Evolutionary conservation across 2,329 filamentous ascomycete genomes (phyloP).

Genomic region (Clonostachys solani): DNA sequence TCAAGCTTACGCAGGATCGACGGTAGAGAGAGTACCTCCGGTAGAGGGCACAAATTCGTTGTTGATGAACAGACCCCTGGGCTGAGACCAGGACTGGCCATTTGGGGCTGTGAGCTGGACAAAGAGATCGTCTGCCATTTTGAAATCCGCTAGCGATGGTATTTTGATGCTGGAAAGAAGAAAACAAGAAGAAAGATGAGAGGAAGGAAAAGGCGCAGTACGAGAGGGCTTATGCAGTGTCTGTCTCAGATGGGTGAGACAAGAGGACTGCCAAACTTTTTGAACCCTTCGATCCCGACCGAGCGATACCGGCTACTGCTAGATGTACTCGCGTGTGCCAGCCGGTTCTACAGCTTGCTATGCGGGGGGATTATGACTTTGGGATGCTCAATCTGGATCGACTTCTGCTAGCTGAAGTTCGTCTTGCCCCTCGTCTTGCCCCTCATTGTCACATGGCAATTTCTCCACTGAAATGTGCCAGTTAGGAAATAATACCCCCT

Average conservation of each 20-base stretch:
- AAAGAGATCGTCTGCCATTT: not conserved
- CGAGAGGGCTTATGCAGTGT: not conserved
- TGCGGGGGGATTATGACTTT: too few relatives aligned
- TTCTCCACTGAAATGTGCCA: too few relatives aligned
- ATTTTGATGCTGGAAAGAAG: not conserved
- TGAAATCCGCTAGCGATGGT: not conserved
- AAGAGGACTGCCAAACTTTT: not conserved
- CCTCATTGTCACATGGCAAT: too few relatives aligned
- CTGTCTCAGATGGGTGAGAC: not conserved
- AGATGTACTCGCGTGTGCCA: too few relatives aligned
- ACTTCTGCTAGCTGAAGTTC: too few relatives aligned
- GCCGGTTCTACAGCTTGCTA: too few relatives aligned
- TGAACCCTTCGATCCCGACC: not conserved
- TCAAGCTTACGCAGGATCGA: slow-evolving; percentile 11
- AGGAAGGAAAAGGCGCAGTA: not conserved
- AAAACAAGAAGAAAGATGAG: not conserved
- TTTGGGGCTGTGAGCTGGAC: slow-evolving; percentile 11
- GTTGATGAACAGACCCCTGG: slow-evolving; percentile 13
- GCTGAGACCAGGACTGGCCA: slow-evolving; percentile 25
- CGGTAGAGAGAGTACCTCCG: slow-evolving; percentile 6
- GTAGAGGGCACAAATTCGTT: slow-evolving; percentile 11
- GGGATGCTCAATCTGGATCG: too few relatives aligned
- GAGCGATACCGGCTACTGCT: too few relatives aligned
- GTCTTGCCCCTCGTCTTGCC: too few relatives aligned
- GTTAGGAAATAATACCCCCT: too few relatives aligned